phyloP scores from a whole-genome alignment of 2,329 filamentous ascomycete genomes.

The Trichoderma gracile region DNA sequence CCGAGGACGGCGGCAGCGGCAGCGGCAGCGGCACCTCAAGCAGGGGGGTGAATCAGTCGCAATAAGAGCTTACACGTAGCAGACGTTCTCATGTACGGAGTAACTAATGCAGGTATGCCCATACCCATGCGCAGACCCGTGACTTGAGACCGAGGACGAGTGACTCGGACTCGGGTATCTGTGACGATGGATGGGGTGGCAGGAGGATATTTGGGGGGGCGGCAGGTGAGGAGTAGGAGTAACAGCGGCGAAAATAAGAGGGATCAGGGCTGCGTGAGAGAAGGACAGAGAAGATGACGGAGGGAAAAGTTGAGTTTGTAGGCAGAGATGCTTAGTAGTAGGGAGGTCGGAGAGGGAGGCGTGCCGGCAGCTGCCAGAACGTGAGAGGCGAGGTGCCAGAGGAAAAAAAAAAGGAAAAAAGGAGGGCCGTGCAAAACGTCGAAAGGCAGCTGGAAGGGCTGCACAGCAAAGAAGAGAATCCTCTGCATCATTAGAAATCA shows the following conservation, averaged over 20 bases:
- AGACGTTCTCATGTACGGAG: constrained; percentile 17
- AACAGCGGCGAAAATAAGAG: not conserved
- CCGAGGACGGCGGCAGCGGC: constrained; percentile 5
- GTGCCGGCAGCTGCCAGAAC: constrained; percentile 11
- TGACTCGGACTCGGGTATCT: constrained; percentile 4
- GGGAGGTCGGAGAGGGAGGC: not conserved
- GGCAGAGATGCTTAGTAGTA: not conserved
- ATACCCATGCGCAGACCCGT: constrained; percentile 17
- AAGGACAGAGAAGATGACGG: not conserved
- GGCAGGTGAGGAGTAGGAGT: not conserved
- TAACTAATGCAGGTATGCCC: constrained; percentile 25
- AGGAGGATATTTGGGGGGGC: not conserved
- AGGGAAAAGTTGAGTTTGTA: not conserved
- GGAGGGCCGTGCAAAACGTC: constrained; percentile 11
- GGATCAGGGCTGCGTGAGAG: not conserved
- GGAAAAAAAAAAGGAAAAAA: not conserved
- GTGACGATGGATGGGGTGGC: not conserved
- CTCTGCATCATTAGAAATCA: constrained; percentile 10
- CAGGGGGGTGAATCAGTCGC: constrained; percentile 8
- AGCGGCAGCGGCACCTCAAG: no score
- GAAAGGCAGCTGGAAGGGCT: constrained; percentile 7
- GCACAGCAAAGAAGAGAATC: not conserved
- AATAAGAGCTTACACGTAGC: constrained; percentile 18
- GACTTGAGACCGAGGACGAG: not conserved
- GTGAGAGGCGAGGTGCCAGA: not conserved